Conservation (phyloP, 495 filamentous ascomycete genomes). For the Penicillium manginii region DNA sequence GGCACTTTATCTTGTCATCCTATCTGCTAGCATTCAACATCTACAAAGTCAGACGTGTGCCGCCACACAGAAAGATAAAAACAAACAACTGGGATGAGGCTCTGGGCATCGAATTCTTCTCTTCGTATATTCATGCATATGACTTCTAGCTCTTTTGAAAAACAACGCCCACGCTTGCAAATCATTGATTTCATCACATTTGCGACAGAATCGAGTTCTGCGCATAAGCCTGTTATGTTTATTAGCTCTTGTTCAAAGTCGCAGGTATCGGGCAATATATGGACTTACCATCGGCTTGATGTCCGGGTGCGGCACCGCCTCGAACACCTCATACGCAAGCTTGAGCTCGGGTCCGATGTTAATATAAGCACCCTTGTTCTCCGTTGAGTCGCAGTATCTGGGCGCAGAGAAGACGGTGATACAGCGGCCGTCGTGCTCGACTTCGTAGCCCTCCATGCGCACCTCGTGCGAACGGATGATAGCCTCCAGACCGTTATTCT, state of each 20-base stretch:
- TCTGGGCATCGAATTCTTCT: slow-evolving; percentile 2
- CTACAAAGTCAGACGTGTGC: background rate
- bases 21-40: too few relatives aligned
- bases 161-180: slow-evolving; percentile 31
- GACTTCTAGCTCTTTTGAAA: slow-evolving; percentile 24
- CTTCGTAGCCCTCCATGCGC: slow-evolving; percentile 95
- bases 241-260: slow-evolving; percentile 30
- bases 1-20: too few relatives aligned
- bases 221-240: slow-evolving; percentile 66
- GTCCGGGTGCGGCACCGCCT: slow-evolving; percentile 93
- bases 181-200: slow-evolving; percentile 48
- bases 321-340: slow-evolving; percentile 87
- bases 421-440: slow-evolving; percentile 94
- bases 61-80: background rate
- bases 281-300: slow-evolving; percentile 87
- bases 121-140: slow-evolving; percentile 19
- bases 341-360: slow-evolving; percentile 93
- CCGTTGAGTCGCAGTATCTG: slow-evolving; percentile 95
- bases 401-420: slow-evolving; percentile 99
- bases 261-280: background rate
- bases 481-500: slow-evolving; percentile 90
- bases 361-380: slow-evolving; percentile 98
- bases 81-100: background rate
- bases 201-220: slow-evolving; percentile 77
- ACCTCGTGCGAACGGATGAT: slow-evolving; percentile 98